Evolutionary conservation across 2,329 filamentous ascomycete genomes (phyloP), one percentile per base, ranked within the genome.

Genomic region (Penicillium sp.): DNA sequence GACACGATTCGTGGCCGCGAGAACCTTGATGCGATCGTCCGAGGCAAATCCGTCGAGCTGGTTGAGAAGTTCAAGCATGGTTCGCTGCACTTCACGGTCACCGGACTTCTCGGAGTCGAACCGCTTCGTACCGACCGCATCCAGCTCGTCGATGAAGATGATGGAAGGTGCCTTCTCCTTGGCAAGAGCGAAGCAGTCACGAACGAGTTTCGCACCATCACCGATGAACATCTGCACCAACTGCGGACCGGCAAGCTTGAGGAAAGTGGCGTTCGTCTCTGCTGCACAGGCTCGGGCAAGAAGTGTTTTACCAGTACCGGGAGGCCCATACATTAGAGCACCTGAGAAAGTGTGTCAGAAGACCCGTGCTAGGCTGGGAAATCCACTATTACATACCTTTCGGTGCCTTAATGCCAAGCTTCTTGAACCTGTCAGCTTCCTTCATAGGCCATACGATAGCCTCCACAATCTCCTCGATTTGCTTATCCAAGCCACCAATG

Each of bases 371-470:
- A n/a, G n/a, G n/a, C n/a, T n/a, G n/a, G n/a, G 34, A 15, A 54
- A 43, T 54, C 81, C n/a, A n/a, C n/a, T n/a, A n/a, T n/a, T n/a
- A n/a, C n/a, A n/a, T n/a, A 96, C 93, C 93, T 75, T 98, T 98
- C 13, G 93, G 93, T 35, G 93, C 91, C 76, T 98, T 98, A 78
- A 98, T 98, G 61, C 93, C 93, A 64, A 98, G 95, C 80, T 96
- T 97, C 80, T 96, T 97, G 77, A 98, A 98, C 19, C 91, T 82
- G 62, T 98, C 94, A 2, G 93, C 90, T 74, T 98, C 91, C 80
- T 97, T 97, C 93, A 98, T 98, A 2, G 93, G 93, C 90, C 91
- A 97, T 28, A 98, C 93, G 43, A 98, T 93, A 49, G 93, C 93
- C 75, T 98, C 93, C 9, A 98, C 90, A 48, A 98, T 80, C 74